These are phyloP conservation scores for Aspergillus quadricinctus DNA, from an alignment of 2,329 filamentous ascomycete genomes.

Conservation along the genomic window DNA sequence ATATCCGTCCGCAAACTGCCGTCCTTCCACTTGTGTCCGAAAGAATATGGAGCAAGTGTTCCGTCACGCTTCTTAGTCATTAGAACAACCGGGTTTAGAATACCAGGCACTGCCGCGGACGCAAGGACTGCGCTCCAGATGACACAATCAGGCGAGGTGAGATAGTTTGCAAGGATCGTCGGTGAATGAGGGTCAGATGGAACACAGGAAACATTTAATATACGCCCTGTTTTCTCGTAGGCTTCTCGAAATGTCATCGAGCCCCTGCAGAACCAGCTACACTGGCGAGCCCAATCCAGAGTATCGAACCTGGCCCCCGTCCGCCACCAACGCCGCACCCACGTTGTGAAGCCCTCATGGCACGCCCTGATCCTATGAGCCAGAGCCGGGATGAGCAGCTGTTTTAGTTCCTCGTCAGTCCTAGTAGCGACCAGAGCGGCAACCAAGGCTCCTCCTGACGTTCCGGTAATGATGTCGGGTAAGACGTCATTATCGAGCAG, in stretches of 20 bases:
- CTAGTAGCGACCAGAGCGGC: conserved; percentile 82
- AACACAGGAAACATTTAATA: conserved; percentile 93
- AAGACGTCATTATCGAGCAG: conserved; percentile 79
- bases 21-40: conserved; percentile 99
- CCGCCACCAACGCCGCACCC: conserved; percentile 80
- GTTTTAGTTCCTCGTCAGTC: conserved; percentile 84
- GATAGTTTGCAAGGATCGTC: conserved; percentile 88
- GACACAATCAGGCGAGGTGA: conserved; percentile 92
- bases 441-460: conserved; percentile 86
- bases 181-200: conserved; percentile 92
- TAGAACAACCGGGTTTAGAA: conserved; percentile 89
- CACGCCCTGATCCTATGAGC: conserved; percentile 81
- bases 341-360: conserved; percentile 68
- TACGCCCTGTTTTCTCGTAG: conserved; percentile 86
- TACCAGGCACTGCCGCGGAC: conserved; percentile 91
- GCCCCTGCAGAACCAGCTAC: conserved; percentile 85
- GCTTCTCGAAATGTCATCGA: conserved; percentile 94
- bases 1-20: conserved; percentile 92
- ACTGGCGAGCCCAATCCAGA: conserved; percentile 80
- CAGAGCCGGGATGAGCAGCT: conserved; percentile 80
- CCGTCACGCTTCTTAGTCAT: conserved; percentile 81
- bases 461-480: conserved; percentile 93
- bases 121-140: conserved; percentile 97
- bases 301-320: conserved; percentile 94
- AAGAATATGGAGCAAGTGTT: conserved; percentile 80